Conservation (phyloP, 73 alveolate species). For the Symbiodinium natans region DNA sequence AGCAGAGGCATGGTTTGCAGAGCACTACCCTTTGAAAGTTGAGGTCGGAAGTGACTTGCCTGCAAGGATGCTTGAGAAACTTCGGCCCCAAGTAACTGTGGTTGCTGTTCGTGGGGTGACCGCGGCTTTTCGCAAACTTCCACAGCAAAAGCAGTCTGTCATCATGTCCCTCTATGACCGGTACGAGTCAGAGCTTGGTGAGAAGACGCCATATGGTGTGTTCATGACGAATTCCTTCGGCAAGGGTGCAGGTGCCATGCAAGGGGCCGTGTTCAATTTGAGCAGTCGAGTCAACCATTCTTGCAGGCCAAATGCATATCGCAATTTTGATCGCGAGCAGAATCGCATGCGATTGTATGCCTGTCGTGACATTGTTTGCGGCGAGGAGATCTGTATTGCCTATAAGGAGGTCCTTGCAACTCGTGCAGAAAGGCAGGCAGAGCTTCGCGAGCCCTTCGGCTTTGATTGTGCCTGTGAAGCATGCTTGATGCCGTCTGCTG, state of each 20-base stretch:
- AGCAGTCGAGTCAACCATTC: background rate
- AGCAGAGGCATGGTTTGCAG: background rate
- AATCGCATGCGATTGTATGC: background rate
- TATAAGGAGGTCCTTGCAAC: background rate
- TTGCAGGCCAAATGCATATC: background rate
- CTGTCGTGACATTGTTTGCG: background rate
- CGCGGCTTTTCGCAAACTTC: background rate
- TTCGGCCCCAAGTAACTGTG: background rate
- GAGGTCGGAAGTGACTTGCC: background rate
- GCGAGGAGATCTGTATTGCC: background rate
- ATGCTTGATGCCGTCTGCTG: background rate
- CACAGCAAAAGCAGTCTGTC: background rate
- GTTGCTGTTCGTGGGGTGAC: background rate
- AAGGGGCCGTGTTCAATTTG: background rate
- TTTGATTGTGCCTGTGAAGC: background rate
- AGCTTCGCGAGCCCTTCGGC: slow-evolving; percentile 2
- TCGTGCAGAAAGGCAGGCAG: background rate
- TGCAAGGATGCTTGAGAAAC: background rate
- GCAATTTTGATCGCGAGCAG: background rate
- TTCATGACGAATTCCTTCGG: background rate
- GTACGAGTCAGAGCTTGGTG: background rate
- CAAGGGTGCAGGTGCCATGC: background rate
- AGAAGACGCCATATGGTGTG: background rate
- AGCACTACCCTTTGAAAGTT: background rate
- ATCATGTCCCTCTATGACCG: background rate